These are phyloP conservation scores for Thelonectria rubi DNA, from an alignment of 2,329 filamentous ascomycete species.

Conservation along the genomic window DNA sequence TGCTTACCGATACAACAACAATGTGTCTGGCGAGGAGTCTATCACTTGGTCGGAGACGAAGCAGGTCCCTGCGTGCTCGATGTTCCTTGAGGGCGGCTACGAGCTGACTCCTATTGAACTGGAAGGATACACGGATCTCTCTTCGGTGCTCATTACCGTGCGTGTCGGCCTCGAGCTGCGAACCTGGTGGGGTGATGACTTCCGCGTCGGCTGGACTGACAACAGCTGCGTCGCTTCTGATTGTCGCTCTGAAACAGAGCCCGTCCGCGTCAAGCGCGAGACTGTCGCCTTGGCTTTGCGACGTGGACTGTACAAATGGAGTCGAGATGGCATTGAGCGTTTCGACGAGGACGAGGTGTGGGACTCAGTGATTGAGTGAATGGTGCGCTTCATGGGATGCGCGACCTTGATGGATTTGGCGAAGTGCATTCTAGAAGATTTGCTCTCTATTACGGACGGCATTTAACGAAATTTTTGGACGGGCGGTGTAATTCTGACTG, in stretches of 20 bases:
- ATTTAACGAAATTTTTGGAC: slow-evolving; percentile 50
- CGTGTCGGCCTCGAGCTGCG: slow-evolving; percentile 50
- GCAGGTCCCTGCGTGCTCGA: slow-evolving; percentile 50
- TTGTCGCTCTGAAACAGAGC: slow-evolving; percentile 45
- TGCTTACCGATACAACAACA: slow-evolving; percentile 51
- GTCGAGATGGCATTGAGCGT: slow-evolving; percentile 44
- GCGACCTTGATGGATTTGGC: slow-evolving; percentile 34
- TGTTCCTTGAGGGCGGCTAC: slow-evolving; percentile 47
- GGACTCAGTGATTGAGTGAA: slow-evolving; percentile 43
- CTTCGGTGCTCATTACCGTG: slow-evolving; percentile 50
- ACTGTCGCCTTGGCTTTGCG: slow-evolving; percentile 44
- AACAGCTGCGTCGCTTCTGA: slow-evolving; percentile 51
- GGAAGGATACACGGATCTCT: slow-evolving; percentile 51
- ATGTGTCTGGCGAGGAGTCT: slow-evolving; percentile 46
- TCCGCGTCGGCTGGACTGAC: slow-evolving; percentile 53
- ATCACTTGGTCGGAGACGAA: slow-evolving; percentile 53
- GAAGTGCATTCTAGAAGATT: slow-evolving; percentile 40
- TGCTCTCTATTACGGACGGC: slow-evolving; percentile 44
- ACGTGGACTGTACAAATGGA: slow-evolving; percentile 49
- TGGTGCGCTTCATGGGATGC: slow-evolving; percentile 22
- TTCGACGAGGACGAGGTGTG: slow-evolving; percentile 45
- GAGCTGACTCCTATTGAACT: slow-evolving; percentile 48
- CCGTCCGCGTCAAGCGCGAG: slow-evolving; percentile 46
- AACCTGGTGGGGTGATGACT: slow-evolving; percentile 55
- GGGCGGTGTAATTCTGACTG: slow-evolving; percentile 45